Evolutionary conservation across 768 basidiomycete species (phyloP).

Genomic region (Rhodosporidiobolus sp.): DNA sequence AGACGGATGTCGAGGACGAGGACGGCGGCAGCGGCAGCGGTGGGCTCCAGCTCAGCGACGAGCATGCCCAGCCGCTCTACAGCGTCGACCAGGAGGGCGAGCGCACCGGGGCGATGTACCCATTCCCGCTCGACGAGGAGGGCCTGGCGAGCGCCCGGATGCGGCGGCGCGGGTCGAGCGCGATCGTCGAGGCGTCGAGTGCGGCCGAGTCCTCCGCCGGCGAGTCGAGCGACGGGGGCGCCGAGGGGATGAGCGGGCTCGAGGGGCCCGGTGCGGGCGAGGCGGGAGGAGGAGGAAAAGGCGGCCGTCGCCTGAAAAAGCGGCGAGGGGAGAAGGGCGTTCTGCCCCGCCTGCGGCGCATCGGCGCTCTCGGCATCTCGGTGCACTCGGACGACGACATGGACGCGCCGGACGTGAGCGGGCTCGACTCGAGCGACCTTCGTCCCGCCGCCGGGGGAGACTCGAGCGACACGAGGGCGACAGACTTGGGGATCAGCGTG

Average conservation of each 20-base stretch:
- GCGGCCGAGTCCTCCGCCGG: not conserved
- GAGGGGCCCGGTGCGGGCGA: not conserved
- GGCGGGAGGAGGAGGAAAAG: too few relatives aligned
- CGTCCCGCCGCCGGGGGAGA: not conserved
- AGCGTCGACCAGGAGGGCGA: not conserved
- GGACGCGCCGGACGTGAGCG: slow-evolving; percentile 16
- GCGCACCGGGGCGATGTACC: slow-evolving; percentile 21
- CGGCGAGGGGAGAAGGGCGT: not conserved
- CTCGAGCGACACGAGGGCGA: slow-evolving; percentile 20
- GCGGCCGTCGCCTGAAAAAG: not conserved
- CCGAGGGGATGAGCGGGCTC: not conserved
- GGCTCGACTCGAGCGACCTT: slow-evolving; percentile 14
- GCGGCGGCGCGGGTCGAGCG: not conserved
- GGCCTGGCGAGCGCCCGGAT: not conserved
- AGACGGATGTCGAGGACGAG: slow-evolving; percentile 28
- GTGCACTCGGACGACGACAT: slow-evolving; percentile 32
- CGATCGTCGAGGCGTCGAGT: slow-evolving; percentile 14
- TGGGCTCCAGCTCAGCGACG: slow-evolving; percentile 5
- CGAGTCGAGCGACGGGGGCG: not conserved
- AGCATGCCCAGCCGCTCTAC: not conserved
- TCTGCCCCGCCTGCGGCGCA: slow-evolving; percentile 16
- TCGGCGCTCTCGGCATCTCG: slow-evolving; percentile 37
- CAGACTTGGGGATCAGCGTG: slow-evolving; percentile 5
- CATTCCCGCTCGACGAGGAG: slow-evolving; percentile 6
- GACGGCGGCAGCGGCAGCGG: slow-evolving; percentile 4